Conservation (phyloP, 768 basidiomycete genomes). For the Serendipita sp. region DNA sequence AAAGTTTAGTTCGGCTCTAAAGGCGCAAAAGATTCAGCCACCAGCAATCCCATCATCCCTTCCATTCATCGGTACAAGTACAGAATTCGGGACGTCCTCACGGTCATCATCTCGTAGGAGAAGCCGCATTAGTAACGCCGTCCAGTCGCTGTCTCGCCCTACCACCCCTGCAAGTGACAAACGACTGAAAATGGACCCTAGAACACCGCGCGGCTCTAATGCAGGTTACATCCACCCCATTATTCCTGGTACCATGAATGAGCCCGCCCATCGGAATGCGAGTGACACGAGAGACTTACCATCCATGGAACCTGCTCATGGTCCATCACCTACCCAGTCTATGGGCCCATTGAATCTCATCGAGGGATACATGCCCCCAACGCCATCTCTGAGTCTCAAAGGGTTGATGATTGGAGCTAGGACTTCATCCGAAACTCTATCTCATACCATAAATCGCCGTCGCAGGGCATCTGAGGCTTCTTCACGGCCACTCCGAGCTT, state of each 20-base stretch:
- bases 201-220: background rate
- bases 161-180: background rate
- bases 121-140: background rate
- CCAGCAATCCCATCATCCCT: background rate
- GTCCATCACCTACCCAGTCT: too few relatives aligned
- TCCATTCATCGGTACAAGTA: background rate
- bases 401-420: too few relatives aligned
- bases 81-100: background rate
- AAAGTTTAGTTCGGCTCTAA: slow-evolving; percentile 30
- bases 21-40: background rate
- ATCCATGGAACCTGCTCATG: too few relatives aligned
- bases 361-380: too few relatives aligned
- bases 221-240: background rate
- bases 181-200: background rate
- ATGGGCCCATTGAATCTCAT: too few relatives aligned
- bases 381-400: too few relatives aligned
- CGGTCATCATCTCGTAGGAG: background rate
- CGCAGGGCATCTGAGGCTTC: too few relatives aligned
- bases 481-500: background rate
- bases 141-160: background rate
- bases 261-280: too few relatives aligned
- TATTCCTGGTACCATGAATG: background rate
- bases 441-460: too few relatives aligned
- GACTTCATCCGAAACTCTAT: too few relatives aligned
- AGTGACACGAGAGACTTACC: too few relatives aligned